A percentile compares a stretch with the other conserved stretches of the same genome.
These are phyloP conservation scores for Exophiala aquamarina DNA, from an alignment of 2,329 filamentous ascomycete genomes.

Conservation along the genomic window DNA sequence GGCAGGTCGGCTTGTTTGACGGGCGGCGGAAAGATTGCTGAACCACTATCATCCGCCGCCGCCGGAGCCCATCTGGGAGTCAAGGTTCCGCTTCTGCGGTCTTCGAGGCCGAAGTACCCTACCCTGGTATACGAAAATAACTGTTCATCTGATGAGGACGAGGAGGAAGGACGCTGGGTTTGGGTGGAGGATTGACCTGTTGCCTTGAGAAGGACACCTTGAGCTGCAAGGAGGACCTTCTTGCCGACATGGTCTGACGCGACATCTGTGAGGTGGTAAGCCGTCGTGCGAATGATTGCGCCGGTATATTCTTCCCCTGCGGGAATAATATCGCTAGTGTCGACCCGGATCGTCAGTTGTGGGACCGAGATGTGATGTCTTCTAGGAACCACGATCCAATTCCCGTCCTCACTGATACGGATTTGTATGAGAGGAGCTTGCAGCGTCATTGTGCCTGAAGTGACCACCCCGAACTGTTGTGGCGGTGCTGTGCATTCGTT, in stretches of 20 bases:
- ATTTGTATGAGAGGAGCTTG: constrained; percentile 9
- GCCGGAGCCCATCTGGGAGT: constrained; percentile 8
- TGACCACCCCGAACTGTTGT: constrained; percentile 10
- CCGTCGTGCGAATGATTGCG: constrained; percentile 26
- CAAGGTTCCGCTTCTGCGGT: constrained; percentile 9
- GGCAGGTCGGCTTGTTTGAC: neutral
- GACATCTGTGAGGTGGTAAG: constrained; percentile 21
- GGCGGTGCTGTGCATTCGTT: neutral
- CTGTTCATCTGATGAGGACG: no score
- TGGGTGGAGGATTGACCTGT: neutral
- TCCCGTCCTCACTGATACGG: neutral
- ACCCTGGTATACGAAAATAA: constrained; percentile 3
- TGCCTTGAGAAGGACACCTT: constrained; percentile 11
- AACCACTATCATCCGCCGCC: neutral
- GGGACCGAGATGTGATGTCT: constrained; percentile 3
- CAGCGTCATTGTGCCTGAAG: constrained; percentile 5
- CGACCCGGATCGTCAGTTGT: constrained; percentile 6
- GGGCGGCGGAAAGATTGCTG: neutral
- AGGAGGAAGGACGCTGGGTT: neutral
- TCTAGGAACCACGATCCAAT: constrained; percentile 4
- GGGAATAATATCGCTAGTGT: constrained; percentile 7
- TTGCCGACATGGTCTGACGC: neutral
- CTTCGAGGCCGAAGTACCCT: constrained; percentile 16
- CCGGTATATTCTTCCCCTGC: constrained; percentile 14
- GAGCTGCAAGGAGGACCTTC: constrained; percentile 15